These are phyloP conservation scores for Diplodia mutila DNA, from an alignment of 2,329 filamentous ascomycete species.

Conservation along the genomic window DNA sequence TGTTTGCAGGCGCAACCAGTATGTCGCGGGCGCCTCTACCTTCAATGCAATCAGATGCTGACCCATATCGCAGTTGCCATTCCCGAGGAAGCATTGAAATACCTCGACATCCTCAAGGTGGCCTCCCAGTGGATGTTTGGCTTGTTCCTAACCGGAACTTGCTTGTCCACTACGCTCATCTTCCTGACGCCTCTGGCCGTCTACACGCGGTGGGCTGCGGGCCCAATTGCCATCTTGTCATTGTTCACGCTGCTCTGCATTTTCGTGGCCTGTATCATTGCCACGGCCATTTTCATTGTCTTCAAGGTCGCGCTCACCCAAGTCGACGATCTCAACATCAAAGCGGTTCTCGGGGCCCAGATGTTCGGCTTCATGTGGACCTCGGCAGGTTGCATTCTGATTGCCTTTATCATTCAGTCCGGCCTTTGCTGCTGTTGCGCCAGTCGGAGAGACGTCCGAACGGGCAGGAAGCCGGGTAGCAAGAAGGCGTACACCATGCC, in stretches of 20 bases:
- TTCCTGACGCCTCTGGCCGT: constrained; percentile 62
- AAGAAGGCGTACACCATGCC: constrained; percentile 30
- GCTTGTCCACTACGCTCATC: constrained; percentile 73
- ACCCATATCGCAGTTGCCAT: constrained; percentile 63
- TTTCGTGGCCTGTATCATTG: constrained; percentile 71
- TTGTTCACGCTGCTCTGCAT: constrained; percentile 70
- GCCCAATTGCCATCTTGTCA: constrained; percentile 70
- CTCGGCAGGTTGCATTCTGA: constrained; percentile 65
- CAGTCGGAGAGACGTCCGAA: constrained; percentile 57
- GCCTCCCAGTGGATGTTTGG: constrained; percentile 87
- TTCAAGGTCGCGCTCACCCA: constrained; percentile 75
- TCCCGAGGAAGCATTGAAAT: constrained; percentile 74
- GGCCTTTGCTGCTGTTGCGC: constrained; percentile 79
- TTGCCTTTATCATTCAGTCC: constrained; percentile 73
- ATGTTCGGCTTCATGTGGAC: constrained; percentile 95
- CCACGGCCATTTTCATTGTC: constrained; percentile 81
- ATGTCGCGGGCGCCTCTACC: constrained; percentile 35
- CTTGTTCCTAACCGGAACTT: constrained; percentile 74
- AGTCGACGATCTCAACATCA: constrained; percentile 76
- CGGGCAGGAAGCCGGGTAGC: constrained; percentile 51
- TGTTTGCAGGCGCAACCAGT: constrained; percentile 80
- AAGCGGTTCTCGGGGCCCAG: constrained; percentile 66
- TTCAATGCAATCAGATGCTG: neutral
- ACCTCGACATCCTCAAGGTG: constrained; percentile 70
- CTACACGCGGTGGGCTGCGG: constrained; percentile 59